A percentile compares a stretch with the other conserved stretches of the same genome.
Conservation (phyloP, 1,139 yeast genomes). For the Yamadazyma oceani region DNA sequence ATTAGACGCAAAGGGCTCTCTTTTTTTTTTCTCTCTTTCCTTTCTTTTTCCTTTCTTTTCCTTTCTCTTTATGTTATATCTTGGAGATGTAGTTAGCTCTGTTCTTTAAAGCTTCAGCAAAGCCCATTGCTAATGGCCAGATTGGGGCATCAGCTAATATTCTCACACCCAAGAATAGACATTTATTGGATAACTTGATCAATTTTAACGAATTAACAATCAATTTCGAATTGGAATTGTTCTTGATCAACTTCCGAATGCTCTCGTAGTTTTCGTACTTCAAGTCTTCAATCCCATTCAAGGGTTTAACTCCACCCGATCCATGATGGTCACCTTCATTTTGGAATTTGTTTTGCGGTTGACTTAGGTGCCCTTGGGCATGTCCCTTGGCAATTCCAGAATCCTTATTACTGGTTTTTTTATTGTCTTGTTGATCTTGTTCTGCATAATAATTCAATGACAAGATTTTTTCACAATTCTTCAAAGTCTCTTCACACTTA, state of each 20-base stretch:
- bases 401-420: background rate
- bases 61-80: slow-evolving; percentile 5
- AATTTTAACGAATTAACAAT: slow-evolving; percentile 18
- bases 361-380: background rate
- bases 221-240: slow-evolving; percentile 17
- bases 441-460: slow-evolving; percentile 11
- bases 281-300: slow-evolving; percentile 5
- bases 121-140: slow-evolving; percentile 76
- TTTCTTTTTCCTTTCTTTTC: background rate
- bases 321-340: background rate
- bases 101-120: slow-evolving; percentile 72
- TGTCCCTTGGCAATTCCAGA: background rate
- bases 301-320: background rate
- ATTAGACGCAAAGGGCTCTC: background rate
- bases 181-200: slow-evolving; percentile 47
- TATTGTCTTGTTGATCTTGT: slow-evolving; percentile 1
- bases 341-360: slow-evolving; percentile 5
- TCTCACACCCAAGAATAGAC: slow-evolving; percentile 65
- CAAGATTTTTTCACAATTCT: slow-evolving; percentile 49
- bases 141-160: slow-evolving; percentile 79
- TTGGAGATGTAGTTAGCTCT: slow-evolving; percentile 49
- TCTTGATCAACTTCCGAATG: slow-evolving; percentile 20
- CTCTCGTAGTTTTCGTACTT: slow-evolving; percentile 35
- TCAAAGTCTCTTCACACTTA: slow-evolving; percentile 49
- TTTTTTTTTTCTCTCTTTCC: slow-evolving; percentile 1